Percentiles rank a stretch among this genome's conserved stretches.
phyloP scores from a whole-genome alignment of 192 early-diverging fungal species.

The Piromyces finnis region DNA sequence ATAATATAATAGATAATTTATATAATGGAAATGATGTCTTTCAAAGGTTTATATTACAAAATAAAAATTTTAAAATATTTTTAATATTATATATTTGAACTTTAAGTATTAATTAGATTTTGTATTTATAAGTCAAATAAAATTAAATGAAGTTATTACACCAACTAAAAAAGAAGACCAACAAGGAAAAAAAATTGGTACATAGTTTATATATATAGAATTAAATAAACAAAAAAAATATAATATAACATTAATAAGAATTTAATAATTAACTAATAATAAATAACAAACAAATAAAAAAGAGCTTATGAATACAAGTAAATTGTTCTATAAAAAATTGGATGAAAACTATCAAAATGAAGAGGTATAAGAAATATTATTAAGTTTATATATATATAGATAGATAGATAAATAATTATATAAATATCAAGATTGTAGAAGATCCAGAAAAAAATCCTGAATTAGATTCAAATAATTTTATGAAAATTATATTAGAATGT shows the following conservation, averaged over 20 bases:
- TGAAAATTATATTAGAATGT: slow-evolving; percentile 18
- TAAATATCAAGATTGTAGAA: slow-evolving; percentile 10
- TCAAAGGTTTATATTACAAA: neutral
- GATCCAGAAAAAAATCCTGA: slow-evolving; percentile 30
- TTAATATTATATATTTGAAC: no score
- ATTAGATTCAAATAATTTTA: slow-evolving; percentile 28
- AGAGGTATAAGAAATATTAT: neutral
- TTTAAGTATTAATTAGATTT: no score
- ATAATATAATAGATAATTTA: neutral
- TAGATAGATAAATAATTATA: neutral
- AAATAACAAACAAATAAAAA: no score
- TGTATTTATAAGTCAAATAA: no score
- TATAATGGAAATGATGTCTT: neutral
- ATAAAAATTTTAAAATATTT: no score
- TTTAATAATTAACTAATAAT: neutral
- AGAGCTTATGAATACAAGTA: neutral
- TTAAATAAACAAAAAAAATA: neutral
- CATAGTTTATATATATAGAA: slow-evolving; percentile 1
- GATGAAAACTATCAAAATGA: neutral
- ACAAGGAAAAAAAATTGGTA: slow-evolving; percentile 10
- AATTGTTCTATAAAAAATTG: neutral
- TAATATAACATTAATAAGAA: neutral
- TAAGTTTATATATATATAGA: no score
- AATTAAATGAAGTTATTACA: no score
- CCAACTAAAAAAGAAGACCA: no score